These are phyloP conservation scores for Daldinia caldariorum DNA, from an alignment of 495 filamentous ascomycete species.

Conservation along the genomic window DNA sequence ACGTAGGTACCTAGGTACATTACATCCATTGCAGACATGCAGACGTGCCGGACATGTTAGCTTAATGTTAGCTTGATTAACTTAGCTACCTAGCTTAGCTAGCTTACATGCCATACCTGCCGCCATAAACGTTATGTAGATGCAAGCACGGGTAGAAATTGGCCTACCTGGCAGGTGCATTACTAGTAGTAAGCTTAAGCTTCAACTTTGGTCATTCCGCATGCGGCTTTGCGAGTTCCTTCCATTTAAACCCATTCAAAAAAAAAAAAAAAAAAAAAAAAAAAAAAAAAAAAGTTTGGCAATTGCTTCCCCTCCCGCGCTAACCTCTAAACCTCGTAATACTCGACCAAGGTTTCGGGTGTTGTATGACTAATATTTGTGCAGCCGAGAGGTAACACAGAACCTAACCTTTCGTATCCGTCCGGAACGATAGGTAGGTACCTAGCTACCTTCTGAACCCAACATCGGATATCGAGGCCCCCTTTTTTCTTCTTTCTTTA, in stretches of 20 bases:
- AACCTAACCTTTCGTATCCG: background rate
- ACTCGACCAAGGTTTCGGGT: constrained; percentile 1
- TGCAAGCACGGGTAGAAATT: constrained; percentile 9
- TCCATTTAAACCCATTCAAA: background rate
- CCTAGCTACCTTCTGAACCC: too few relatives aligned
- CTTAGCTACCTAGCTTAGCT: too few relatives aligned
- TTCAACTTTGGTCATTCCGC: constrained; percentile 36
- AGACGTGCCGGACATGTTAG: background rate
- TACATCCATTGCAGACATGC: background rate
- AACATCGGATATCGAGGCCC: background rate
- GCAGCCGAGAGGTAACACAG: background rate
- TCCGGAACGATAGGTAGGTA: background rate
- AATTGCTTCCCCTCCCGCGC: constrained; percentile 34
- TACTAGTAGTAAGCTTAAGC: constrained; percentile 9
- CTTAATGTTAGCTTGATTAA: too few relatives aligned
- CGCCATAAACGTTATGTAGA: constrained; percentile 1
- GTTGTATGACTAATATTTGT: background rate
- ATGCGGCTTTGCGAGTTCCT: constrained; percentile 33
- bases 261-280: too few relatives aligned
- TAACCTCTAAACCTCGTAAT: constrained; percentile 26
- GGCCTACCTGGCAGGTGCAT: background rate
- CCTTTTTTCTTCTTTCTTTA: background rate
- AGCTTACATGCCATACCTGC: background rate
- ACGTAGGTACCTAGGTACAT: too few relatives aligned
- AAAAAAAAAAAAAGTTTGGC: constrained; percentile 1